A percentile compares a stretch with the other conserved stretches of the same genome.
phyloP scores from a whole-genome alignment of 306 rosid genomes.

The Prosopis cineraria region DNA sequence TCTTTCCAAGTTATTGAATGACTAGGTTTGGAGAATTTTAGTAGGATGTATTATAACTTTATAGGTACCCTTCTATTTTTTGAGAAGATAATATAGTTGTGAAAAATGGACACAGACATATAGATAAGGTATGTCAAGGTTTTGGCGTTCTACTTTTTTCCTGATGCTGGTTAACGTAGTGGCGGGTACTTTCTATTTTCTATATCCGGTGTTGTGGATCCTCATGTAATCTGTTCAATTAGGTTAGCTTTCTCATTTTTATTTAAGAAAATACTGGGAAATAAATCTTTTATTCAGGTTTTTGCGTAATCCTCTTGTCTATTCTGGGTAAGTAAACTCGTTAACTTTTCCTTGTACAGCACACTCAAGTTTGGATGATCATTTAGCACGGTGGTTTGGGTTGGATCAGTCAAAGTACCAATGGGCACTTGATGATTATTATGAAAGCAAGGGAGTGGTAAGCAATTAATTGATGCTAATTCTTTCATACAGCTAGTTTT shows the following conservation, averaged over 20 bases:
- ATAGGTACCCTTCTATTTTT: background rate
- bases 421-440: conserved; percentile 97
- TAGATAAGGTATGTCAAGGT: background rate
- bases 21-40: background rate
- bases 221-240: background rate
- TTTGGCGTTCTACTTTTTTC: background rate
- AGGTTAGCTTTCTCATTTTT: background rate
- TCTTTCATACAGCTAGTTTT: background rate
- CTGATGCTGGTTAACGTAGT: conserved; percentile 11
- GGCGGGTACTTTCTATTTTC: background rate
- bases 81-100: background rate
- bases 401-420: conserved; percentile 96
- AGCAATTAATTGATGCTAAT: conserved; percentile 41
- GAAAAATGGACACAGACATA: background rate
- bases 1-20: conserved; percentile 6
- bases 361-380: conserved; percentile 94
- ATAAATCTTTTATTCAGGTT: background rate
- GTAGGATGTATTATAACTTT: background rate
- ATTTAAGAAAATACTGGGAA: conserved; percentile 2
- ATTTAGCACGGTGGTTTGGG: conserved; percentile 98
- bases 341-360: conserved; percentile 48
- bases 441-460: conserved; percentile 91
- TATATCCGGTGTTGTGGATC: conserved; percentile 15
- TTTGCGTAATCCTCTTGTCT: background rate
- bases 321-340: background rate